Conservation (phyloP, 768 basidiomycete genomes). For the Sporobolomyces pararoseus region DNA sequence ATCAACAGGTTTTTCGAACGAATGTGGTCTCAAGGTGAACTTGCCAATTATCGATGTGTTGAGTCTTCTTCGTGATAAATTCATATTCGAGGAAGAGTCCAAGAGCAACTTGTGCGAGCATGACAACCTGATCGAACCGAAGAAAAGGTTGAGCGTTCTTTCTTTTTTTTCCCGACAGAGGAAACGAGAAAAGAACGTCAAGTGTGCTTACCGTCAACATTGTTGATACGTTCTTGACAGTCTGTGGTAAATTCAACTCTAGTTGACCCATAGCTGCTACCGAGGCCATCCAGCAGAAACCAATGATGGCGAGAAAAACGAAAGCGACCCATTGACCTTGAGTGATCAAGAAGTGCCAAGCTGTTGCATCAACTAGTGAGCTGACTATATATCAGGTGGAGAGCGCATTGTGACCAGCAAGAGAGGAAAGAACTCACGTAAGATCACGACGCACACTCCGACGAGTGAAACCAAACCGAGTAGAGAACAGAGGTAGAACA, state of each 20-base stretch:
- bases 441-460: slow-evolving; percentile 3
- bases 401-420: background rate
- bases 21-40: background rate
- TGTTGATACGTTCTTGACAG: background rate
- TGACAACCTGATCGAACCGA: background rate
- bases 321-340: slow-evolving; percentile 7
- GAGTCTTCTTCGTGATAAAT: background rate
- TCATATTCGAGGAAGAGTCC: slow-evolving; percentile 3
- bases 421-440: background rate
- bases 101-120: background rate
- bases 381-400: too few relatives aligned
- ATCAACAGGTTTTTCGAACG: too few relatives aligned
- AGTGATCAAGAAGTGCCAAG: background rate
- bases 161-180: background rate
- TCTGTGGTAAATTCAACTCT: background rate
- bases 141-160: too few relatives aligned
- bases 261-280: slow-evolving; percentile 1
- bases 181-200: background rate
- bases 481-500: background rate
- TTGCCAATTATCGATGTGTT: background rate
- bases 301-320: background rate
- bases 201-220: background rate
- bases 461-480: slow-evolving; percentile 18
- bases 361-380: slow-evolving; percentile 6
- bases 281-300: slow-evolving; percentile 16